Conservation (phyloP, 306 rosid genomes). For the Dalbergia oliveri region DNA sequence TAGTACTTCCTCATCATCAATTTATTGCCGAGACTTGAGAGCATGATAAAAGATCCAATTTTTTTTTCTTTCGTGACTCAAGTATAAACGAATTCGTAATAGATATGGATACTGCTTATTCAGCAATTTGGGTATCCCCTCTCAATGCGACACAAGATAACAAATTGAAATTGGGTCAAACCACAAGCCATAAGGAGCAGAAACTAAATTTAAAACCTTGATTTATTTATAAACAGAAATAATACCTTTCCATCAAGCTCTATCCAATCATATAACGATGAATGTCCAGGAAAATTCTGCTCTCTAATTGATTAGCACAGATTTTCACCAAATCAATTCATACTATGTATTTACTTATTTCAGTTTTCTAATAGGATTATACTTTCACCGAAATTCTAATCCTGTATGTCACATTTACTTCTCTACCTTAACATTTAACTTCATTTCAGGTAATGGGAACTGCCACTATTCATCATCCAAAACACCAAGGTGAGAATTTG, state of each 20-base stretch:
- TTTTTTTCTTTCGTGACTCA: not conserved
- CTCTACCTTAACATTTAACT: conserved; percentile 17
- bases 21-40: conserved; percentile 11
- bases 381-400: conserved; percentile 21
- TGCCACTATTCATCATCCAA: conserved; percentile 76
- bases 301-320: not conserved
- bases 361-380: conserved; percentile 16
- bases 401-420: not conserved
- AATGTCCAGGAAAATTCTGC: not conserved
- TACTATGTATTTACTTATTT: not conserved
- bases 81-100: not conserved
- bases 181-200: not conserved
- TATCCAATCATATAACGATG: too few species aligned
- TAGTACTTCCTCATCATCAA: conserved; percentile 1
- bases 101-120: not conserved
- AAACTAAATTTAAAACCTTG: not conserved
- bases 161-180: conserved; percentile 15
- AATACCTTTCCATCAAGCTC: too few species aligned
- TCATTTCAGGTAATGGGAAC: conserved; percentile 80
- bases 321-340: conserved; percentile 22
- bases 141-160: conserved; percentile 1
- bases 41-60: not conserved
- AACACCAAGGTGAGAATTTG: conserved; percentile 68
- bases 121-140: not conserved
- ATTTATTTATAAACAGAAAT: not conserved